Conservation (phyloP, 1,284 basidiomycete genomes). For the Ceratobasidium theobromae region DNA sequence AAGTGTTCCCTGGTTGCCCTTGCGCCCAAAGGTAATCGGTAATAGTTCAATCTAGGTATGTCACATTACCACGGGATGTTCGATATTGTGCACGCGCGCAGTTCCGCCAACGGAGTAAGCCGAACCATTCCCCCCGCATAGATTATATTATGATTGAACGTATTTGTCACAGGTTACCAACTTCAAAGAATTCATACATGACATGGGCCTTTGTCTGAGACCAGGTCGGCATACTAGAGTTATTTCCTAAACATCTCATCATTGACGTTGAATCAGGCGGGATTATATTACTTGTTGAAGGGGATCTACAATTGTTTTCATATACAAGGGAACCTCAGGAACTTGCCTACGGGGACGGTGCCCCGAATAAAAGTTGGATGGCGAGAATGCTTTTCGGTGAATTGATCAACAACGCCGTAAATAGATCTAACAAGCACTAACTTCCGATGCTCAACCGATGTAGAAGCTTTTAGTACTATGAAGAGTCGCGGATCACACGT, state of each 20-base stretch:
- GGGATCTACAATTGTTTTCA: slow-evolving; percentile 28
- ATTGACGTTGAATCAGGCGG: background rate
- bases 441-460: background rate
- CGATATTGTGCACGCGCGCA: slow-evolving; percentile 33
- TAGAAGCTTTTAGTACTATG: slow-evolving; percentile 29
- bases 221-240: background rate
- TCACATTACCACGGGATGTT: slow-evolving; percentile 34
- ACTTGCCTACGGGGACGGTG: slow-evolving; percentile 27
- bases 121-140: background rate
- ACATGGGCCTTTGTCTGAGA: slow-evolving; percentile 30
- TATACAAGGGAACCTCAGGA: slow-evolving; percentile 25
- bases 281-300: slow-evolving; percentile 28
- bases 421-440: background rate
- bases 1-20: background rate
- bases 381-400: slow-evolving; percentile 32
- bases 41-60: slow-evolving; percentile 24
- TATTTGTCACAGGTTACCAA: slow-evolving; percentile 15
- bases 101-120: slow-evolving; percentile 27
- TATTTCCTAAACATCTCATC: too few species aligned
- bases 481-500: slow-evolving; percentile 30
- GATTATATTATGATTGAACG: background rate
- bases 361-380: slow-evolving; percentile 31
- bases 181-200: slow-evolving; percentile 26
- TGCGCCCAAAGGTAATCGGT: background rate
- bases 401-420: background rate